A percentile compares a stretch with the other conserved stretches of the same genome.
Conservation (phyloP, 1,284 basidiomycete genomes). For the Marasmius fiardii region DNA sequence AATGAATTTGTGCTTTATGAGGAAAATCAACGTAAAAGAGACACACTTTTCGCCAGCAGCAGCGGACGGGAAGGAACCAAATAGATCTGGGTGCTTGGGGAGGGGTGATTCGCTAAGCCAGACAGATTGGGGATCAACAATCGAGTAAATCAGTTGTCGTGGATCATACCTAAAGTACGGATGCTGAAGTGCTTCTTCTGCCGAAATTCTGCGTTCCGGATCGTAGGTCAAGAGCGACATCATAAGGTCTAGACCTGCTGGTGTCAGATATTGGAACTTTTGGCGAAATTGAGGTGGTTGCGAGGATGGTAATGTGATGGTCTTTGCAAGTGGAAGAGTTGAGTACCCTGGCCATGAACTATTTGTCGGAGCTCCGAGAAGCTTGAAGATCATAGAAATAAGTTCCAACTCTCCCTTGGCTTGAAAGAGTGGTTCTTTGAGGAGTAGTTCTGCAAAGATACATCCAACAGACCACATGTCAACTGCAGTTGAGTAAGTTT, state of each 20-base stretch:
- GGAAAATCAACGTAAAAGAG: neutral
- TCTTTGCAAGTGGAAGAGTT: constrained; percentile 76
- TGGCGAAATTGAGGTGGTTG: constrained; percentile 70
- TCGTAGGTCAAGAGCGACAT: constrained; percentile 86
- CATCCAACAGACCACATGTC: constrained; percentile 99
- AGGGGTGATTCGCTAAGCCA: constrained; percentile 83
- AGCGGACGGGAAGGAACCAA: constrained; percentile 93
- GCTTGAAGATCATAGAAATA: constrained; percentile 88
- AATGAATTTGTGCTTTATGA: constrained; percentile 8
- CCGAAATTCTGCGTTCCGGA: constrained; percentile 79
- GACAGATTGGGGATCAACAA: constrained; percentile 1
- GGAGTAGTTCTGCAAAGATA: constrained; percentile 95
- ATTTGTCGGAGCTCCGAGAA: constrained; percentile 86
- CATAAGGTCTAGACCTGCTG: constrained; percentile 85
- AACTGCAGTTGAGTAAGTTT: constrained; percentile 92
- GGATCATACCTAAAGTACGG: constrained; percentile 79
- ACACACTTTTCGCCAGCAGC: constrained; percentile 95
- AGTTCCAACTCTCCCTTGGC: constrained; percentile 96
- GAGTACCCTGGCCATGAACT: constrained; percentile 86
- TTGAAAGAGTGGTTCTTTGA: constrained; percentile 92
- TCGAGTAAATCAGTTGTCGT: constrained; percentile 6
- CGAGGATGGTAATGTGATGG: constrained; percentile 75
- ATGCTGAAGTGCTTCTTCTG: constrained; percentile 87
- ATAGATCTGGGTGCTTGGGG: constrained; percentile 97
- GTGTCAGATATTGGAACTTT: constrained; percentile 79